phyloP scores from a whole-genome alignment of 345 rosid genomes.

The Citrus trifoliata region DNA sequence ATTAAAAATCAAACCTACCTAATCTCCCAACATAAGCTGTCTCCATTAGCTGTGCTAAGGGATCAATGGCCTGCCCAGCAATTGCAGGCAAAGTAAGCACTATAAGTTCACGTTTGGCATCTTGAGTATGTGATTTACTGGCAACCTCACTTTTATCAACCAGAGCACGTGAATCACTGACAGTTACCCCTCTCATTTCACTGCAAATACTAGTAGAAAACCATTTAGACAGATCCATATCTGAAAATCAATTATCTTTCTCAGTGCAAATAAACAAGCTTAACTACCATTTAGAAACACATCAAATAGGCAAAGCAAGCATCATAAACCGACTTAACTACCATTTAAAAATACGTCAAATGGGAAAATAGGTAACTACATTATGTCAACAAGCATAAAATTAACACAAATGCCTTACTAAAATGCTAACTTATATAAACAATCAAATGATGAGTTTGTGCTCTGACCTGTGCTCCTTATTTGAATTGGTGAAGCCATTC shows the following conservation, averaged over 20 bases:
- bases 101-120: slow-evolving; percentile 64
- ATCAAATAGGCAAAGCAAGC: neutral
- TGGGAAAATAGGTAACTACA: neutral
- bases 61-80: slow-evolving; percentile 91
- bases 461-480: slow-evolving; percentile 45
- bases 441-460: slow-evolving; percentile 15
- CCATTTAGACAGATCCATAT: neutral
- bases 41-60: slow-evolving; percentile 82
- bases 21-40: slow-evolving; percentile 93
- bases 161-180: slow-evolving; percentile 24
- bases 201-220: slow-evolving; percentile 31
- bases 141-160: slow-evolving; percentile 63
- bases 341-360: neutral
- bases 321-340: too few species aligned
- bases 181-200: slow-evolving; percentile 22
- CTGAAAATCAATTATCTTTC: neutral
- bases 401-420: neutral
- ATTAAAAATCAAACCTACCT: slow-evolving; percentile 38
- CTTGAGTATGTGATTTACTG: slow-evolving; percentile 29
- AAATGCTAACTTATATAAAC: neutral
- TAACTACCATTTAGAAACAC: neutral
- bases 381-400: neutral
- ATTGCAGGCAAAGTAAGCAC: slow-evolving; percentile 87
- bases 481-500: slow-evolving; percentile 16
- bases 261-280: neutral